Conservation (phyloP, 768 basidiomycete species). For the Termitomyces titanicus region DNA sequence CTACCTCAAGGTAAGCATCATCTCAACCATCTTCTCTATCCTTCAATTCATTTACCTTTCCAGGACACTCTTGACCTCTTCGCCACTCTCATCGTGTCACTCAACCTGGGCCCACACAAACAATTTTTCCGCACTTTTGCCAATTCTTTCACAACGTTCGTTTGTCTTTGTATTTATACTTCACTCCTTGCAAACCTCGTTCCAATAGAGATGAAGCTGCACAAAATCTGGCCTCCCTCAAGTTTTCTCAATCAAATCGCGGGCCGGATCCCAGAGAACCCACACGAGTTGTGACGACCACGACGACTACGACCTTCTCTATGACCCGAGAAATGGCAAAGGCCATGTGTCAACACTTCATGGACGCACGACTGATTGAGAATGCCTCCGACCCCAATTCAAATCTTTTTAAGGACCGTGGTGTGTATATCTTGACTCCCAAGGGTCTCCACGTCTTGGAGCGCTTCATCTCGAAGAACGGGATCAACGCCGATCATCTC, state of each 20-base stretch:
- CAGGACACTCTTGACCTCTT: conserved; percentile 99
- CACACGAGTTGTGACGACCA: conserved; percentile 96
- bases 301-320: conserved; percentile 98
- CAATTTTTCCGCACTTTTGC: conserved; percentile 95
- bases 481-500: conserved; percentile 92
- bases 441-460: conserved; percentile 99
- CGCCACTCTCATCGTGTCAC: conserved; percentile 92
- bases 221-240: conserved; percentile 88
- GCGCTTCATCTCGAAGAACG: conserved; percentile 99
- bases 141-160: conserved; percentile 95
- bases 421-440: conserved; percentile 92
- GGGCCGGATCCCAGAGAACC: conserved; percentile 98
- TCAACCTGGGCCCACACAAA: conserved; percentile 84
- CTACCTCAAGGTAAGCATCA: conserved; percentile 72
- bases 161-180: conserved; percentile 17
- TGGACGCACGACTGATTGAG: conserved; percentile 97
- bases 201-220: conserved; percentile 87
- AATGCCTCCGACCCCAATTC: conserved; percentile 90
- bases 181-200: conserved; percentile 8
- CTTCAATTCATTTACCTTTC: not conserved
- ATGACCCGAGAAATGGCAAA: conserved; percentile 99
- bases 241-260: conserved; percentile 98
- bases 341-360: conserved; percentile 99
- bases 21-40: conserved; percentile 5
- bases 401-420: conserved; percentile 95